Percentiles rank a stretch among this genome's conserved stretches.
Evolutionary conservation across 345 rosid species (phyloP).

Genomic region (Arabidopsis arenosa): DNA sequence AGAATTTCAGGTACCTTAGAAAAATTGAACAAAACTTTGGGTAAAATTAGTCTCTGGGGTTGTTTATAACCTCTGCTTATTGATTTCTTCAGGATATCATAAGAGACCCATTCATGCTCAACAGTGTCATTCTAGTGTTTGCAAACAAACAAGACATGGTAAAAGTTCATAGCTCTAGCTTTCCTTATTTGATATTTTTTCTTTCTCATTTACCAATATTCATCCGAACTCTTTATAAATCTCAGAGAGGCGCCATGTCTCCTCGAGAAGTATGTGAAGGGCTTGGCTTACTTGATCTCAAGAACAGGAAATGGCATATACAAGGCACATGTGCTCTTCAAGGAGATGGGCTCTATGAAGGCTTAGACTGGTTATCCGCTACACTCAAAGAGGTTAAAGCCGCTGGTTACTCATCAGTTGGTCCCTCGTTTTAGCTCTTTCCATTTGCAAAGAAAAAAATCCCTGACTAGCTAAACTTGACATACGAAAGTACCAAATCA

Average conservation of each 20-base stretch:
- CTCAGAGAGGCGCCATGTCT: slow-evolving; percentile 97
- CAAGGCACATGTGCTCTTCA: slow-evolving; percentile 96
- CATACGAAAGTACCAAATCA: slow-evolving; percentile 10
- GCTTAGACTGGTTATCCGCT: slow-evolving; percentile 88
- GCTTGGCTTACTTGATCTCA: slow-evolving; percentile 85
- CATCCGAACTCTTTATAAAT: not conserved
- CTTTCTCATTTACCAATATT: not conserved
- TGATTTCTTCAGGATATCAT: slow-evolving; percentile 70
- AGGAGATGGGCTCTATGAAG: slow-evolving; percentile 99
- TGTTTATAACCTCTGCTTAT: slow-evolving; percentile 37
- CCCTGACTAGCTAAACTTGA: not conserved
- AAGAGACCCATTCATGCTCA: slow-evolving; percentile 96
- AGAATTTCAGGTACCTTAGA: slow-evolving; percentile 80
- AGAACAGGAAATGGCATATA: slow-evolving; percentile 99
- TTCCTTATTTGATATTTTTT: not conserved
- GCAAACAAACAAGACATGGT: slow-evolving; percentile 99
- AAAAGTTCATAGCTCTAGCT: slow-evolving; percentile 35
- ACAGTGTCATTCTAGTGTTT: slow-evolving; percentile 90
- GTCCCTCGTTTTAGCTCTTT: slow-evolving; percentile 65
- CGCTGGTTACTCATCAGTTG: slow-evolving; percentile 84
- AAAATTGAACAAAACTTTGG: slow-evolving; percentile 16
- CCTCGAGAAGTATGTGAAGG: slow-evolving; percentile 95
- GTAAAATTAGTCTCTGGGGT: slow-evolving; percentile 24
- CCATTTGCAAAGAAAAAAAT: slow-evolving; percentile 35
- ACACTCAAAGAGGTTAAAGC: slow-evolving; percentile 91